Conservation (phyloP, 352 stramenopile species). For the Plasmopara muralis region DNA sequence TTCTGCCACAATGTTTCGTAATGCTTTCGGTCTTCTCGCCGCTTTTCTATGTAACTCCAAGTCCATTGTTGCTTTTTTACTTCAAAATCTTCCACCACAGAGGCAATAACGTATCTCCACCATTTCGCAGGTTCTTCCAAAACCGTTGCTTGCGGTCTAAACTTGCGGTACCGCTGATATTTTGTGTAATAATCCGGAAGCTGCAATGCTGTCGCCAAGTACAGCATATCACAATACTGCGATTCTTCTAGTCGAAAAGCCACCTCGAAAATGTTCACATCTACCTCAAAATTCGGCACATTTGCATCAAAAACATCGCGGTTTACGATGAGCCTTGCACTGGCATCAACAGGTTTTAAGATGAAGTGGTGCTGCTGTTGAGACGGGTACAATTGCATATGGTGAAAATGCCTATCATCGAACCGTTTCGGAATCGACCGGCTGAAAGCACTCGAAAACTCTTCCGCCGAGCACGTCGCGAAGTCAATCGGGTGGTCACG, state of each 20-base stretch:
- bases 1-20: constrained; percentile 70
- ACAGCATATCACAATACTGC: constrained; percentile 84
- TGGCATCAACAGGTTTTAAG: constrained; percentile 77
- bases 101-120: constrained; percentile 77
- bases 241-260: constrained; percentile 79
- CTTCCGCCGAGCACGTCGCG: constrained; percentile 58
- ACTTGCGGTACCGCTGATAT: constrained; percentile 68
- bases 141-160: constrained; percentile 46
- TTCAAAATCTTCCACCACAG: constrained; percentile 50
- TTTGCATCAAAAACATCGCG: constrained; percentile 67
- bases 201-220: constrained; percentile 66
- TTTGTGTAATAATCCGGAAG: constrained; percentile 66
- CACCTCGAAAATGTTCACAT: constrained; percentile 72
- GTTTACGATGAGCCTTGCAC: constrained; percentile 74
- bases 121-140: constrained; percentile 56
- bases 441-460: constrained; percentile 74
- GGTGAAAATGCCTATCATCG: constrained; percentile 55
- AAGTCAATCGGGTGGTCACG: constrained; percentile 53
- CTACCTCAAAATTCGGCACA: constrained; percentile 76
- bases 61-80: constrained; percentile 64
- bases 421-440: constrained; percentile 79
- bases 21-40: constrained; percentile 64
- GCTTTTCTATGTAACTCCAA: constrained; percentile 79
- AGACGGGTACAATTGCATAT: constrained; percentile 65
- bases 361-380: constrained; percentile 80